Conservation (phyloP, 2,329 filamentous ascomycete species). For the Aspergillus brunneoviolaceus region DNA sequence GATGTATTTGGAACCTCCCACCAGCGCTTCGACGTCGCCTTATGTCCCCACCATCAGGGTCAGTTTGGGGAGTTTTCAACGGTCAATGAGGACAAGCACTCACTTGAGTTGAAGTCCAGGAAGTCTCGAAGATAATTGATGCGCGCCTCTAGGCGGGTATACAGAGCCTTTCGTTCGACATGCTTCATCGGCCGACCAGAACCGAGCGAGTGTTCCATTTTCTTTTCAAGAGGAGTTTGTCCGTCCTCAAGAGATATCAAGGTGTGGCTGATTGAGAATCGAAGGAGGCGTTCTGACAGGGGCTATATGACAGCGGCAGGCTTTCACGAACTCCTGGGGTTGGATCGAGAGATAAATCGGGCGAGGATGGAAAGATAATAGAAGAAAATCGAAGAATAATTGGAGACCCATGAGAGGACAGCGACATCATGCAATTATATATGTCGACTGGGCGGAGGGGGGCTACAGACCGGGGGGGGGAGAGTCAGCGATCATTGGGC, state of each 20-base stretch:
- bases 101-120: slow-evolving; percentile 71
- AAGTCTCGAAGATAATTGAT: slow-evolving; percentile 74
- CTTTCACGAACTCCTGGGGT: slow-evolving; percentile 13
- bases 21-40: slow-evolving; percentile 72
- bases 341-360: background rate
- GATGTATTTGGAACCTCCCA: slow-evolving; percentile 71
- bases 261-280: background rate
- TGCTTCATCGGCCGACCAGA: slow-evolving; percentile 49
- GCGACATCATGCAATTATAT: slow-evolving; percentile 22
- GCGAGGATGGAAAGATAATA: slow-evolving; percentile 2
- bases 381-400: slow-evolving; percentile 9
- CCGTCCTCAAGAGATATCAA: background rate
- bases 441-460: slow-evolving; percentile 9
- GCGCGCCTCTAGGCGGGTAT: slow-evolving; percentile 67
- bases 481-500: background rate
- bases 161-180: slow-evolving; percentile 68
- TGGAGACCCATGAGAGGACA: slow-evolving; percentile 7
- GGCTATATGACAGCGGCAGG: background rate
- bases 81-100: slow-evolving; percentile 27
- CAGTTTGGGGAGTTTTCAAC: background rate
- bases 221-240: slow-evolving; percentile 1
- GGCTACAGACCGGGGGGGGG: background rate
- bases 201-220: slow-evolving; percentile 18
- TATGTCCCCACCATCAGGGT: background rate
- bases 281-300: background rate